A percentile compares a stretch with the other conserved stretches of the same genome.
These are phyloP conservation scores for Eutrema heterophyllum DNA, from an alignment of 345 rosid genomes.

Conservation along the genomic window DNA sequence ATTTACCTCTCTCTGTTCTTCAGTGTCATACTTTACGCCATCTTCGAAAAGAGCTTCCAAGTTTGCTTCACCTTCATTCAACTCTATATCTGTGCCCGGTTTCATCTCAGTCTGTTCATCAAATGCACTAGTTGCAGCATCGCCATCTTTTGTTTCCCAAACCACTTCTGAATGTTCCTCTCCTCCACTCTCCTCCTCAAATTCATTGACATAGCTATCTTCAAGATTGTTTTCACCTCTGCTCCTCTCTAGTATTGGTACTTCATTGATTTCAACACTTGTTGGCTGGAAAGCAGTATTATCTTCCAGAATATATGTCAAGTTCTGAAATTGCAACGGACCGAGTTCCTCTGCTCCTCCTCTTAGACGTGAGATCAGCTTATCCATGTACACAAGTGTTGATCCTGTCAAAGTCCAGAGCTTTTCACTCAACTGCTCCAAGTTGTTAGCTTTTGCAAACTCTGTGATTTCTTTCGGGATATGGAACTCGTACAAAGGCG, in stretches of 20 bases:
- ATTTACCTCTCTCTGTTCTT: slow-evolving; percentile 1
- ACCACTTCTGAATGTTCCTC: slow-evolving; percentile 7
- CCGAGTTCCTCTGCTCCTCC: slow-evolving; percentile 13
- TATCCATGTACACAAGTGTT: slow-evolving; percentile 31
- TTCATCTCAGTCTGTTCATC: slow-evolving; percentile 14
- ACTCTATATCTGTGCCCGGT: not conserved
- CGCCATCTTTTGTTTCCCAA: slow-evolving; percentile 1
- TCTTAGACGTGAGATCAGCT: slow-evolving; percentile 32
- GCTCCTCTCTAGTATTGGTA: not conserved
- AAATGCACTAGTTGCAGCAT: not conserved
- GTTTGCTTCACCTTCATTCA: not conserved
- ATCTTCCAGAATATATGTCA: slow-evolving; percentile 42
- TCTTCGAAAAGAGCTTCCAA: not conserved
- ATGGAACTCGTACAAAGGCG: slow-evolving; percentile 30
- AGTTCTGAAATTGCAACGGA: slow-evolving; percentile 45
- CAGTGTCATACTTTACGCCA: not conserved
- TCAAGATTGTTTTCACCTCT: slow-evolving; percentile 5
- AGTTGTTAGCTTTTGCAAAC: slow-evolving; percentile 27
- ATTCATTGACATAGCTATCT: not conserved
- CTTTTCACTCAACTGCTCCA: slow-evolving; percentile 34
- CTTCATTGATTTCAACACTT: slow-evolving; percentile 20
- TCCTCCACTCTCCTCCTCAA: not conserved
- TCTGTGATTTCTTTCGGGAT: slow-evolving; percentile 40
- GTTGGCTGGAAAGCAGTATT: slow-evolving; percentile 19
- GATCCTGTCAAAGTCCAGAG: slow-evolving; percentile 35